phyloP scores from a whole-genome alignment of 208 protist genomes.

The Trypanosoma cruzi region DNA sequence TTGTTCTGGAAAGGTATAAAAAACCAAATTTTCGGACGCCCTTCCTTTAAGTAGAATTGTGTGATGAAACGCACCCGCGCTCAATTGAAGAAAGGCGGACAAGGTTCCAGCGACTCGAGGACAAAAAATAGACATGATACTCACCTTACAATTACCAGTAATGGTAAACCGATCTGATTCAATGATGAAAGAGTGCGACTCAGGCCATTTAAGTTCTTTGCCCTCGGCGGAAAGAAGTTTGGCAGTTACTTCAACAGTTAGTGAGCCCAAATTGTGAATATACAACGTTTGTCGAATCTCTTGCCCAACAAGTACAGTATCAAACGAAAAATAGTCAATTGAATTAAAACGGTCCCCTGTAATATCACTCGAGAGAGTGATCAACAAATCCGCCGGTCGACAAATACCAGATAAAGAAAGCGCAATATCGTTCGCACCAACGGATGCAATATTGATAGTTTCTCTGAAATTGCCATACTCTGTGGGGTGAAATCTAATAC shows the following conservation, averaged over 20 bases:
- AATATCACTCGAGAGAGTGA: constrained; percentile 25
- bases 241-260: constrained; percentile 56
- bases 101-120: constrained; percentile 35
- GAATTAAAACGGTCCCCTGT: constrained; percentile 21
- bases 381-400: constrained; percentile 54
- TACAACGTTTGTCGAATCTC: constrained; percentile 29
- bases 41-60: constrained; percentile 39
- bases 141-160: constrained; percentile 32
- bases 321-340: constrained; percentile 36
- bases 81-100: constrained; percentile 22
- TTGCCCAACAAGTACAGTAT: constrained; percentile 36
- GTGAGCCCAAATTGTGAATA: constrained; percentile 61
- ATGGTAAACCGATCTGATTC: constrained; percentile 43
- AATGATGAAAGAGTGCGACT: constrained; percentile 49
- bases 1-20: constrained; percentile 32
- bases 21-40: constrained; percentile 31
- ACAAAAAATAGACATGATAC: constrained; percentile 31
- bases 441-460: constrained; percentile 38
- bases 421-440: constrained; percentile 34
- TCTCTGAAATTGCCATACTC: constrained; percentile 63
- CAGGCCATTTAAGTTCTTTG: constrained; percentile 24
- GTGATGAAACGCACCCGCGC: constrained; percentile 45
- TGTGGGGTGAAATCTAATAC: constrained; percentile 55
- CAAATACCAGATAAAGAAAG: constrained; percentile 51
- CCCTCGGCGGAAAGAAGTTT: constrained; percentile 19